These are phyloP conservation scores for Aspergillus ustus DNA, from an alignment of 2,329 filamentous ascomycete species.

Conservation along the genomic window DNA sequence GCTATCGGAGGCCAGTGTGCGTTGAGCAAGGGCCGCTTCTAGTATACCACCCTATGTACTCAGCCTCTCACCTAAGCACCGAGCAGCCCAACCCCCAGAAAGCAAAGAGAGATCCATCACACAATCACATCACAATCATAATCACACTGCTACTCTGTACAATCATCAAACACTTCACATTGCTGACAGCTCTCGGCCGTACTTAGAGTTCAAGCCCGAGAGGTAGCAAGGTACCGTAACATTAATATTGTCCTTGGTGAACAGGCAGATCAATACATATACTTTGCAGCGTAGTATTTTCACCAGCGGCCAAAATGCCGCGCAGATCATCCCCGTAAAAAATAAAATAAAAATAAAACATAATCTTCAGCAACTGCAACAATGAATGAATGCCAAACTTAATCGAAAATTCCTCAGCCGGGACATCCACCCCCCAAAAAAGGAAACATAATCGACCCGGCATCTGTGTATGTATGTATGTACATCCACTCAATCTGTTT, in stretches of 20 bases:
- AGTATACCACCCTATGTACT: background rate
- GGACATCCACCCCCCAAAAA: background rate
- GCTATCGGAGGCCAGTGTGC: no score
- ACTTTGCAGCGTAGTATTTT: background rate
- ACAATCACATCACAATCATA: background rate
- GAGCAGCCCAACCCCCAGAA: background rate
- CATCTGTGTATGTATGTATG: background rate
- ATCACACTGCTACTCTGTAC: no score
- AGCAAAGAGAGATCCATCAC: background rate
- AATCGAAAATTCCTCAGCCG: background rate
- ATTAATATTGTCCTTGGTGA: background rate
- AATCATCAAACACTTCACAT: background rate
- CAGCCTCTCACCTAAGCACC: background rate
- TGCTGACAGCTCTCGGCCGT: background rate
- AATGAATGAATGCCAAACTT: background rate
- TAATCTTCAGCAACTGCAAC: background rate
- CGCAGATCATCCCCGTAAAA: background rate
- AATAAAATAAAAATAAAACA: no score
- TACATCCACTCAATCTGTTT: no score
- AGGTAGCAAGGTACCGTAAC: background rate
- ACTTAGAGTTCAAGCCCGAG: background rate
- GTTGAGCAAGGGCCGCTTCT: no score
- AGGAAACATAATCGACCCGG: background rate
- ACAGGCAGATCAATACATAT: background rate
- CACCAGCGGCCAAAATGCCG: background rate